Percentiles rank a stretch among this genome's conserved stretches.
phyloP scores from a whole-genome alignment of 305 asterid species.

The Petunia hybrid region DNA sequence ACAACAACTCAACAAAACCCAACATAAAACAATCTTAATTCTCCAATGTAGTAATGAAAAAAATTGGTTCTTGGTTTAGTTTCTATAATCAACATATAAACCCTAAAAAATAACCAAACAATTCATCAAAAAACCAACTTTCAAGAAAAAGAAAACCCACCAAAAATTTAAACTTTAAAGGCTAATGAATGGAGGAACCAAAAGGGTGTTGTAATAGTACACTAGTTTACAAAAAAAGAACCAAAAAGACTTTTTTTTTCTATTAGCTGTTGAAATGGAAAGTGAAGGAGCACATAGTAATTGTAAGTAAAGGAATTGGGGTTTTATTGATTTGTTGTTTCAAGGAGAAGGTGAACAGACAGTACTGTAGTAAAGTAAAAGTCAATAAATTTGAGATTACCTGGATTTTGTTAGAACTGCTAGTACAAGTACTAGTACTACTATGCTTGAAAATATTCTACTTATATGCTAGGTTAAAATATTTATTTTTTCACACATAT shows the following conservation, averaged over 20 bases:
- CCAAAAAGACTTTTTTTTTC: not conserved
- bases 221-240: not conserved
- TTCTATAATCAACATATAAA: constrained; percentile 15
- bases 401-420: not conserved
- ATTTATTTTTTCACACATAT: no score
- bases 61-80: constrained; percentile 1
- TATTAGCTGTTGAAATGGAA: not conserved
- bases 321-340: not conserved
- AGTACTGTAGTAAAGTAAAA: no score
- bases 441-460: no score
- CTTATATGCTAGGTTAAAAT: no score
- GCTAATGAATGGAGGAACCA: constrained; percentile 4
- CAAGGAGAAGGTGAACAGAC: not conserved
- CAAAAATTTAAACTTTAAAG: not conserved
- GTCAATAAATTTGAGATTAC: not conserved
- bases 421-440: no score
- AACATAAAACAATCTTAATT: no score
- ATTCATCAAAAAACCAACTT: constrained; percentile 10
- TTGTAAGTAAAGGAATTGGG: not conserved
- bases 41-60: constrained; percentile 12
- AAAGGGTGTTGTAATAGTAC: no score
- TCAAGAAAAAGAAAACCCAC: not conserved
- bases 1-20: not conserved
- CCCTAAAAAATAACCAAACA: constrained; percentile 19
- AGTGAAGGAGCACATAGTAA: not conserved